These are phyloP conservation scores for Planoprotostelium fungivorum DNA, from an alignment of 78 protist species.

Conservation along the genomic window DNA sequence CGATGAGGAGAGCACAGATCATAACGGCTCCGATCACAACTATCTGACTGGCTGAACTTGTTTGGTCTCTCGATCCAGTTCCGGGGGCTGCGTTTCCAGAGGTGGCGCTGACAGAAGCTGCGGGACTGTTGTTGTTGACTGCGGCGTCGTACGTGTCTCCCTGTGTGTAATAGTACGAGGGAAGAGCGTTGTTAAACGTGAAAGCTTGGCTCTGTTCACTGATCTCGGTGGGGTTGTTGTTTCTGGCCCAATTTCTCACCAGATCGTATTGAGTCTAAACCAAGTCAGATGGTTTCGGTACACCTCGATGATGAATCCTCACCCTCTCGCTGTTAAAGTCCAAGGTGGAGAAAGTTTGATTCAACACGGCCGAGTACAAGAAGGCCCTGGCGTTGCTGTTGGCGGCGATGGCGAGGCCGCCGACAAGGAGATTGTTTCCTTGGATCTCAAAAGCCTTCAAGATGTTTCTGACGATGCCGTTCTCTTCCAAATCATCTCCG, in stretches of 20 bases:
- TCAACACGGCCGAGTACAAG: neutral
- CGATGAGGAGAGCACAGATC: no score
- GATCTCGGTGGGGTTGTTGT: neutral
- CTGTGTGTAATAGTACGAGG: neutral
- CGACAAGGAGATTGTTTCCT: neutral
- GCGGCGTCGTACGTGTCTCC: neutral
- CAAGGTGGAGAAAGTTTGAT: neutral
- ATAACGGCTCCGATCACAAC: no score
- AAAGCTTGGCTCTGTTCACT: neutral
- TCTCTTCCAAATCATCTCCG: neutral
- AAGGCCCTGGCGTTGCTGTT: neutral
- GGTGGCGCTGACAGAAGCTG: no score
- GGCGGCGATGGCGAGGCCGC: neutral
- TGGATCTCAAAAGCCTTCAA: slow-evolving; percentile 1
- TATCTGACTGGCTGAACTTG: no score
- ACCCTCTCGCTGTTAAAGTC: neutral
- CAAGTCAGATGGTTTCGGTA: no score
- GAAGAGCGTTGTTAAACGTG: neutral
- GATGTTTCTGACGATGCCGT: neutral
- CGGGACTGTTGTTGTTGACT: no score
- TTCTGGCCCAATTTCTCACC: neutral
- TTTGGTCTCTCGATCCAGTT: no score
- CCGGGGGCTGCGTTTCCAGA: no score
- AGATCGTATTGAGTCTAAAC: neutral
- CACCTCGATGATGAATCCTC: no score